phyloP scores from a whole-genome alignment of 305 asterid genomes.

The Fraxinus greggii region DNA sequence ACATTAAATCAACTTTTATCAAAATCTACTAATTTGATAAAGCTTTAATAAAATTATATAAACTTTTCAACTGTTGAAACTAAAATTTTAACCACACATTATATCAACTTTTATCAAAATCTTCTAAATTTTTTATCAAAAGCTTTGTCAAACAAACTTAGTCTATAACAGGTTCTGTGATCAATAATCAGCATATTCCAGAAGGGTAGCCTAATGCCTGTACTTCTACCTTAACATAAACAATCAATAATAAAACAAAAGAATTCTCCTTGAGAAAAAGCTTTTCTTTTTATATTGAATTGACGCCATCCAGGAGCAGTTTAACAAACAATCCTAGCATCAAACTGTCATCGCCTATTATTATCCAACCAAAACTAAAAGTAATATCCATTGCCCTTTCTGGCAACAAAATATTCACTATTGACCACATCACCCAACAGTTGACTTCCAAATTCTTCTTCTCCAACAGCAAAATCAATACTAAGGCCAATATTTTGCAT shows the following conservation, averaged over 20 bases:
- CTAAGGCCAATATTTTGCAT: not conserved
- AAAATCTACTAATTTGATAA: not conserved
- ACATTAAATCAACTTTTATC: not conserved
- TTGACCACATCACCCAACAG: constrained; percentile 23
- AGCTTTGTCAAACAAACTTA: not conserved
- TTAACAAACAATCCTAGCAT: not conserved
- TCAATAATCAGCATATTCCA: not conserved
- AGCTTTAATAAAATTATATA: too few relatives aligned
- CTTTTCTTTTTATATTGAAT: not conserved
- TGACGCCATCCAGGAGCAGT: not conserved
- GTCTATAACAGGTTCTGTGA: not conserved
- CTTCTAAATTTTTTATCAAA: not conserved
- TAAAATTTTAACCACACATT: not conserved
- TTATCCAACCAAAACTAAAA: not conserved
- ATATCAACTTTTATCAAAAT: not conserved
- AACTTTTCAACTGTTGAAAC: not conserved
- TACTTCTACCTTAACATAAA: not conserved
- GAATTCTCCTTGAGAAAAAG: not conserved
- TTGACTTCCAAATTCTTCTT: constrained; percentile 17
- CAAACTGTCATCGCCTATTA: constrained; percentile 8
- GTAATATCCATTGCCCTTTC: constrained; percentile 9
- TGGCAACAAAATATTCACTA: constrained; percentile 6
- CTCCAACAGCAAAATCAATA: constrained; percentile 6
- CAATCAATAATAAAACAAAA: not conserved
- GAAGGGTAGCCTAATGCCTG: constrained; percentile 9